Evolutionary conservation across 257 asterid species (phyloP), one percentile per base, ranked within the genome.

Genomic region (Nicotiana paniculata): DNA sequence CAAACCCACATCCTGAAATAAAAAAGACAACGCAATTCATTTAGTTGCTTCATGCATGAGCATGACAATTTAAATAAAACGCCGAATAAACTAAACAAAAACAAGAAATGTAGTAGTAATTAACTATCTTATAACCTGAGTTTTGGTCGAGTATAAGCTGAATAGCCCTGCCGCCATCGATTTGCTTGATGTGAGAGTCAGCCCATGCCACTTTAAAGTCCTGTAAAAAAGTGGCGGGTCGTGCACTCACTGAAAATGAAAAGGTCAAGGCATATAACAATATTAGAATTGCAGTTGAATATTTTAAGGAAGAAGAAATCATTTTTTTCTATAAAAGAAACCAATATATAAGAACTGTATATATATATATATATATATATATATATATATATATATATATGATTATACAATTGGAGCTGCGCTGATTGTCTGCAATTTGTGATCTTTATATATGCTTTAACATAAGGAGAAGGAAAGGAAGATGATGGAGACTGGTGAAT

Each of bases 111-210:
- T 13, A 12, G 58, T 13, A 12, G 58, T 53, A 53, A 53, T 53
- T 12, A 15, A 53, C 18, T 11, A 11, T 13, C 4, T 3, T 15
- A 15, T 11, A 53, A 53, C 98, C 97, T 53, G 97, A 92, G 76
- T 55, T 90, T 46, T 74, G 95, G 81, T 94, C 95, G 37, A 94
- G 94, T 82, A 87, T 43, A 37, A 93, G 97, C 77, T 93, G 97
- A 77, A 93, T 88, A 79, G 91, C 92, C 51, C 74, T 83, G 46
- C 98, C 98, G 0, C 94, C 97, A 1, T 89, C 88, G 35, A 91
- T 33, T 79, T 92, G 94, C 61, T 90, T 89, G 77, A 94, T 83
- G 88, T 94, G 98, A 46, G 90, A 84, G 4, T 90, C 91, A 16
- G 96, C 46, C 93, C 95, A 94, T 3, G 94, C 79, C 53, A 88